Conservation (phyloP, 179 eudicot genomes). For the Amaranthus tricolor region DNA sequence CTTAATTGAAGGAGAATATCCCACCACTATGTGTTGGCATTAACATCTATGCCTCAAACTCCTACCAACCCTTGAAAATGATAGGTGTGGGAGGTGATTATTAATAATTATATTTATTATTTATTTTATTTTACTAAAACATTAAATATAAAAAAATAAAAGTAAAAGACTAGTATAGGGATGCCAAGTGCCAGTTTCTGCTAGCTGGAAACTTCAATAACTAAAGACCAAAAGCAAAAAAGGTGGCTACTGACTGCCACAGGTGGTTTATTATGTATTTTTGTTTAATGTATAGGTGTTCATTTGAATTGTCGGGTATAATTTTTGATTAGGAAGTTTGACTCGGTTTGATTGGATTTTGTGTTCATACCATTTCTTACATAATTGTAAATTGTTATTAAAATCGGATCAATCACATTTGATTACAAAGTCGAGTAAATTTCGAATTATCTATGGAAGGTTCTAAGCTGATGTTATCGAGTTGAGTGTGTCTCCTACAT, state of each 20-base stretch:
- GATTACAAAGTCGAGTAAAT: neutral
- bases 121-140: neutral
- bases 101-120: neutral
- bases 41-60: constrained; percentile 16
- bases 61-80: constrained; percentile 20
- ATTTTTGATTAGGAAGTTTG: no score
- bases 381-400: no score
- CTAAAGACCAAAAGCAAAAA: constrained; percentile 12
- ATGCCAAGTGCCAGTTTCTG: constrained; percentile 19
- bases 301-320: no score
- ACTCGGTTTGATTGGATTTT: no score
- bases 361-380: no score
- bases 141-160: neutral
- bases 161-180: constrained; percentile 1
- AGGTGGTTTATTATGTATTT: constrained; percentile 14
- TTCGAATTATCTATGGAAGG: neutral
- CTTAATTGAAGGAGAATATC: constrained; percentile 13
- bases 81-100: constrained; percentile 13
- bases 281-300: no score
- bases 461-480: constrained; percentile 16
- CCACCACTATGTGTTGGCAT: constrained; percentile 15
- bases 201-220: constrained; percentile 18
- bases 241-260: neutral
- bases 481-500: constrained; percentile 29
- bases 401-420: no score